phyloP scores from a whole-genome alignment of 2,329 filamentous ascomycete species.

The Fusarium staphyleae region DNA sequence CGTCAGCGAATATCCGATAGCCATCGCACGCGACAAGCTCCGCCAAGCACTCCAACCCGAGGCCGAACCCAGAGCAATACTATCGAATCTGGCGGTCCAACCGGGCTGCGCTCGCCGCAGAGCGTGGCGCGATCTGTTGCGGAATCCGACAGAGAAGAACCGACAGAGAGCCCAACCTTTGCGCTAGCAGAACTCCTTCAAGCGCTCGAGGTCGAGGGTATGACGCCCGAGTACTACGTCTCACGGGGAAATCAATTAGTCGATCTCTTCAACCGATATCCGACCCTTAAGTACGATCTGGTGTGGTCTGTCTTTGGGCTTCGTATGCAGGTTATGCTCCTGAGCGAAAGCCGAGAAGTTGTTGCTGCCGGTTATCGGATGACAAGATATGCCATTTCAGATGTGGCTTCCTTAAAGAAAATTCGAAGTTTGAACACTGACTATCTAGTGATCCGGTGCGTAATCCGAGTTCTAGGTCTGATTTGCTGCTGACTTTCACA shows the following conservation, averaged over 20 bases:
- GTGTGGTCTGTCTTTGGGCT: constrained; percentile 95
- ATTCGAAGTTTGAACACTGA: constrained; percentile 91
- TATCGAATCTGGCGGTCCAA: constrained; percentile 54
- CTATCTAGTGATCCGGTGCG: constrained; percentile 77
- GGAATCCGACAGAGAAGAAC: constrained; percentile 71
- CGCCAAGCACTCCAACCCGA: constrained; percentile 61
- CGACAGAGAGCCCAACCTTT: constrained; percentile 87
- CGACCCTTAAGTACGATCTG: constrained; percentile 93
- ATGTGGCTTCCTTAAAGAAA: constrained; percentile 85
- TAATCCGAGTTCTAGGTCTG: neutral
- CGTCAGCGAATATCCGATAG: constrained; percentile 67
- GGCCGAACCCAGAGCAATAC: constrained; percentile 56
- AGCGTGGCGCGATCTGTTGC: constrained; percentile 63
- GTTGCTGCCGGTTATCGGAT: constrained; percentile 94
- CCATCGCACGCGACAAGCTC: constrained; percentile 57
- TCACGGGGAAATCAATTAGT: constrained; percentile 90
- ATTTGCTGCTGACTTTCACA: constrained; percentile 38
- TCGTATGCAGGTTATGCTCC: constrained; percentile 92
- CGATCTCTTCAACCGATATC: constrained; percentile 93
- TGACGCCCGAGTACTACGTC: constrained; percentile 95
- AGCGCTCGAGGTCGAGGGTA: constrained; percentile 84
- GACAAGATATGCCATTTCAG: constrained; percentile 92
- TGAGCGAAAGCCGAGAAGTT: constrained; percentile 95
- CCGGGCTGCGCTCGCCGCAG: constrained; percentile 62
- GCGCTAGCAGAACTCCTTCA: constrained; percentile 89